A percentile compares a stretch with the other conserved stretches of the same genome.
Conservation (phyloP, 78 protist genomes). For the Bigelowiella natans region DNA sequence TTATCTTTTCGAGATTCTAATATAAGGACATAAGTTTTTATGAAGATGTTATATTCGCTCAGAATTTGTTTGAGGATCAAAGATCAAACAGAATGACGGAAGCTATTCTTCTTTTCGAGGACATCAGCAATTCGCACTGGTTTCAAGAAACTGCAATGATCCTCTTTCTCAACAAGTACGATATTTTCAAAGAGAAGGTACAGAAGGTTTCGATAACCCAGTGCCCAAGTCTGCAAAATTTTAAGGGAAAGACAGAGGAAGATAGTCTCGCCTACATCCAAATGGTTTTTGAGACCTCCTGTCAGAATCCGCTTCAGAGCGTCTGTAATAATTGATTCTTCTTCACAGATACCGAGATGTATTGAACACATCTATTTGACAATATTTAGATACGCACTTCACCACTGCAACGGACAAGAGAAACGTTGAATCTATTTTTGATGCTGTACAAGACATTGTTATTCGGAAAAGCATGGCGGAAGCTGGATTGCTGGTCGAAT, state of each 20-base stretch:
- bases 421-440: not conserved
- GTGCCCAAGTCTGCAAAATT: not conserved
- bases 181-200: not conserved
- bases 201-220: not conserved
- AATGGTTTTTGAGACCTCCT: not conserved
- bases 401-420: not conserved
- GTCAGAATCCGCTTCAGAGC: not conserved
- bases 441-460: not conserved
- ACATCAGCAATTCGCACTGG: constrained; percentile 16
- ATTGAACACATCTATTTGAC: not conserved
- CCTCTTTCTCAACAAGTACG: constrained; percentile 21
- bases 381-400: not conserved
- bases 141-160: not conserved
- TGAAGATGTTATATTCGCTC: too few species aligned
- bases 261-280: not conserved
- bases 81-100: constrained; percentile 1
- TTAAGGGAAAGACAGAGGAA: not conserved
- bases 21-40: not conserved
- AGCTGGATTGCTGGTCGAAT: not conserved
- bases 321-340: too few species aligned
- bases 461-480: not conserved
- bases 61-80: constrained; percentile 1
- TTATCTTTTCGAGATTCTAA: not conserved
- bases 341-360: not conserved
- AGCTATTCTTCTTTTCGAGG: constrained; percentile 7